These are phyloP conservation scores for Tolypocladium nubicola DNA, from an alignment of 2,329 filamentous ascomycete species.

Conservation along the genomic window DNA sequence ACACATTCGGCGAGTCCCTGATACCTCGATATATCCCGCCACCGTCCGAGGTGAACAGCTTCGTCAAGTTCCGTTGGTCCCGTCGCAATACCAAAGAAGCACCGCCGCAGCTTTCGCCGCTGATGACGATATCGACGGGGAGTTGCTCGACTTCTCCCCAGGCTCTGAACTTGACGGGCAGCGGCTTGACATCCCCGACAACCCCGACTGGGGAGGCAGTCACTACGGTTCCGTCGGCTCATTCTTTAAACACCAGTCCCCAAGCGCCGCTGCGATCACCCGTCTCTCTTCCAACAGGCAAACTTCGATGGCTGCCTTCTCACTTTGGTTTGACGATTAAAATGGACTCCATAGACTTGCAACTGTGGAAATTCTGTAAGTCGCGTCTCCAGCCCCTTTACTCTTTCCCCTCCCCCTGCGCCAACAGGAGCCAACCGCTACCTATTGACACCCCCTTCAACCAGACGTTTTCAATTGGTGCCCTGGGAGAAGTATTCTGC, in stretches of 20 bases:
- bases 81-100: background rate
- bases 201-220: background rate
- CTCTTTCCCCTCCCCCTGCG: background rate
- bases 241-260: background rate
- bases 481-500: conserved; percentile 26
- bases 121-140: background rate
- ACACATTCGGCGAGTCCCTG: background rate
- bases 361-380: background rate
- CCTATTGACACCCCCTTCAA: background rate
- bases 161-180: background rate
- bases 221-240: background rate
- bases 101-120: background rate
- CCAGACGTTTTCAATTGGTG: conserved; percentile 29
- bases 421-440: no score
- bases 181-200: background rate
- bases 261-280: background rate
- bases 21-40: background rate
- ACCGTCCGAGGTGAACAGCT: background rate
- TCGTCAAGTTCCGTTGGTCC: background rate
- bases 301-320: background rate
- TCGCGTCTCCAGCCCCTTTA: no score
- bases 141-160: background rate
- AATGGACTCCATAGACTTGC: background rate
- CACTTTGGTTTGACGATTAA: background rate
- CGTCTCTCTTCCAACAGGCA: background rate